These are phyloP conservation scores for Chlamydomonas reinhardtii DNA, from an alignment of 163 green algal species.

Conservation along the genomic window DNA sequence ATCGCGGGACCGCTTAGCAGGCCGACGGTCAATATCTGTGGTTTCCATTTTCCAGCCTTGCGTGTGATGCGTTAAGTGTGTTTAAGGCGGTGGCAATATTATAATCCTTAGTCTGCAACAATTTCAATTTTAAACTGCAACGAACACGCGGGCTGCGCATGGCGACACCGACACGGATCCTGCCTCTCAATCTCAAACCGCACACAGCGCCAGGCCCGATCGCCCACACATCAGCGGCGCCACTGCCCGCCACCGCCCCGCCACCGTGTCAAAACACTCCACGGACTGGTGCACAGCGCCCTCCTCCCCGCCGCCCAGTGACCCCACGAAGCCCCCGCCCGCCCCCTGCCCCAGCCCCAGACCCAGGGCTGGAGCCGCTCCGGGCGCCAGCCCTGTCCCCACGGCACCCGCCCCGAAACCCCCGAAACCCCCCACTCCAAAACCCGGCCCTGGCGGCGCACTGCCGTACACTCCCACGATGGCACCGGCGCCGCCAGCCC, in stretches of 20 bases:
- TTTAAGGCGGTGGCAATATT: no score
- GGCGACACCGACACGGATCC: no score
- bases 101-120: no score
- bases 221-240: conserved; percentile 53
- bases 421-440: neutral
- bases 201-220: conserved; percentile 65
- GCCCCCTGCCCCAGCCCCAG: neutral
- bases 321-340: neutral
- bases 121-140: no score
- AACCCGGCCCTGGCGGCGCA: neutral
- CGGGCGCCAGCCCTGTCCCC: no score
- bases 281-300: conserved; percentile 56
- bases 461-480: neutral
- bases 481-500: neutral
- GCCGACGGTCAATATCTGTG: no score
- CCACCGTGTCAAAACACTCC: conserved; percentile 58
- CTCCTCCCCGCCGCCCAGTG: conserved; percentile 45
- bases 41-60: no score
- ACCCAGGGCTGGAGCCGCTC: no score
- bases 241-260: conserved; percentile 64
- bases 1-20: no score
- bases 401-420: no score
- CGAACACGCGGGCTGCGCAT: no score
- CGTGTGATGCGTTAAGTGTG: no score
- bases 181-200: conserved; percentile 39